phyloP scores from a whole-genome alignment of 352 stramenopile genomes.

The Phytophthora syringae region DNA sequence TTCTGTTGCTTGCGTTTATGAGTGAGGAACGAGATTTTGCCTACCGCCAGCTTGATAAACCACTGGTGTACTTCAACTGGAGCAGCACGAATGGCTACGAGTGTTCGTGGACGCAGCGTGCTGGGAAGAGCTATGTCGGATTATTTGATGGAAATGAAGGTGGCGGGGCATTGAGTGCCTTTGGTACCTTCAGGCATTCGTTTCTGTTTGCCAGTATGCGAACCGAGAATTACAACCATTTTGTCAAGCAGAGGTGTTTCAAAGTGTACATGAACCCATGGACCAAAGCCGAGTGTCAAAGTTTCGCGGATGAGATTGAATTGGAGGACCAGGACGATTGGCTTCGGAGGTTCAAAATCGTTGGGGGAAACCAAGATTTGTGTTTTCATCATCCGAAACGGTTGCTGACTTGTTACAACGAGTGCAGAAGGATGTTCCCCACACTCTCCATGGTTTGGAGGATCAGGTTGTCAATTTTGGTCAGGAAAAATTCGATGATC shows the following conservation, averaged over 20 bases:
- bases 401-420: conserved; percentile 26
- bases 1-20: conserved; percentile 27
- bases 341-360: conserved; percentile 19
- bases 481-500: conserved; percentile 4
- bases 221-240: too few relatives aligned
- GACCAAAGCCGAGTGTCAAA: conserved; percentile 23
- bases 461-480: conserved; percentile 24
- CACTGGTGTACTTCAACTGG: conserved; percentile 15
- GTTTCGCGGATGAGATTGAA: conserved; percentile 9
- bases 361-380: conserved; percentile 23
- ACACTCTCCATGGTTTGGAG: not conserved
- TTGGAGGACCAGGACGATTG: conserved; percentile 20
- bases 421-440: not conserved
- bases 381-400: conserved; percentile 25
- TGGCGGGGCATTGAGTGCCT: too few relatives aligned
- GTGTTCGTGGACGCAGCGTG: not conserved
- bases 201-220: too few relatives aligned
- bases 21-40: conserved; percentile 26
- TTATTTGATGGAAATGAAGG: too few relatives aligned
- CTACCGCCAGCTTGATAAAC: conserved; percentile 15
- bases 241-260: conserved; percentile 22
- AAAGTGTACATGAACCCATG: conserved; percentile 26
- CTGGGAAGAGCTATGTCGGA: conserved; percentile 2
- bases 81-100: conserved; percentile 5
- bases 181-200: too few relatives aligned